Percentiles rank a stretch among this genome's conserved stretches.
phyloP scores from a whole-genome alignment of 352 stramenopile genomes.

The Phytophthora colocasiae region DNA sequence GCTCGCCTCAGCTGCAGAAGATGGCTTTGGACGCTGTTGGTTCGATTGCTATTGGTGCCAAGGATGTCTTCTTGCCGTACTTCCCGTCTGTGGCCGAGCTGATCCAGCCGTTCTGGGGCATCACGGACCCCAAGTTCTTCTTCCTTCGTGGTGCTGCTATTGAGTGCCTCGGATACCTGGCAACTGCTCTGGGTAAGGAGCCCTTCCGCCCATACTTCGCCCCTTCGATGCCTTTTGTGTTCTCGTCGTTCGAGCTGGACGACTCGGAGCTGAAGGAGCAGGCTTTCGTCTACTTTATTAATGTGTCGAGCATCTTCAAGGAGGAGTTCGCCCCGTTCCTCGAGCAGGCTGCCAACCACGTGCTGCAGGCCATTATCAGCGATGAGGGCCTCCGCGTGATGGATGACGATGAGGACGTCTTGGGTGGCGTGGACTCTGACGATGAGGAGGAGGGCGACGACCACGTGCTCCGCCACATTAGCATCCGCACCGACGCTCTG shows the following conservation, averaged over 20 bases:
- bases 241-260: slow-evolving; percentile 93
- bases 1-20: slow-evolving; percentile 95
- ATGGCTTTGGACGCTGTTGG: slow-evolving; percentile 97
- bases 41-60: slow-evolving; percentile 96
- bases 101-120: slow-evolving; percentile 90
- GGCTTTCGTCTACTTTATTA: slow-evolving; percentile 98
- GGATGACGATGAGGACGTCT: slow-evolving; percentile 74
- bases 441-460: slow-evolving; percentile 84
- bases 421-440: slow-evolving; percentile 80
- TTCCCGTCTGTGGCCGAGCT: slow-evolving; percentile 89
- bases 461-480: slow-evolving; percentile 78
- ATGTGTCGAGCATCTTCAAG: slow-evolving; percentile 98
- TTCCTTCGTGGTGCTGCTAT: slow-evolving; percentile 95
- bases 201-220: slow-evolving; percentile 96
- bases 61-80: slow-evolving; percentile 97
- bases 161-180: slow-evolving; percentile 98
- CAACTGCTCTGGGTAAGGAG: slow-evolving; percentile 96
- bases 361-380: slow-evolving; percentile 76
- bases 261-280: slow-evolving; percentile 98
- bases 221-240: slow-evolving; percentile 95
- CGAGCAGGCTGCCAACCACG: slow-evolving; percentile 71
- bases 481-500: slow-evolving; percentile 86
- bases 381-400: slow-evolving; percentile 81
- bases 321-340: slow-evolving; percentile 97
- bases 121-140: slow-evolving; percentile 94